Evolutionary conservation across 164 flowering plant genomes (phyloP), one percentile per base, ranked within the genome.

Genomic region (Echeveria elegans): DNA sequence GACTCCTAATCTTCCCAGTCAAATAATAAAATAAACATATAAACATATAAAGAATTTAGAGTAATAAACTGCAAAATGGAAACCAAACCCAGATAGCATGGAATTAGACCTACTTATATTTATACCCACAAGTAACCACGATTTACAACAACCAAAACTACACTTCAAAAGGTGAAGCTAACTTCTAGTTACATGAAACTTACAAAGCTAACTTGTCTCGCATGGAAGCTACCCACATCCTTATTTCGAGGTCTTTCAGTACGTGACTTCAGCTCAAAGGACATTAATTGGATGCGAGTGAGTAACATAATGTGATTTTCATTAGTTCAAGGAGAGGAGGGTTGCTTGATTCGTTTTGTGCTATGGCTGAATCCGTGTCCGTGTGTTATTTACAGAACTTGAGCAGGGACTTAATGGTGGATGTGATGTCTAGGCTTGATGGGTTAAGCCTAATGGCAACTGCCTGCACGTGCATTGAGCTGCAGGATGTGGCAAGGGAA

Each of bases 391-490:
- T 40, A 32, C 50, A 64, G 66, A 19, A 14, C 8, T 30, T 73
- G 69, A 69, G 70, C 48, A 56, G 52, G 11, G 75, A 73, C 56
- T 59, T 74, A 8, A 56, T 77, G 15, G 71, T 34, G 14, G 66
- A 70, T 60, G 71, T 75, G 68, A 14, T 77, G 66, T 64, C 64
- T 24, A 67, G 72, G 21, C 71, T 72, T 21, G 76, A 75, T 59
- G 78, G 81, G 58, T 50, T 68, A 1, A 63, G 60, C 47, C 58
- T 78, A 31, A 78, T 78, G 11, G 45, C 74, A 1, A 69, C 70
- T 36, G 68, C 74, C 40, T 75, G 78, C 70, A 45, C 81, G 38
- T 75, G 66, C 58, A 60, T 63, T 19, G 69, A 72, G 6, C 63
- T 78, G 66, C 50, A 40, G 2, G 62, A 53, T 7, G 14, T 71